Evolutionary conservation across 345 rosid genomes (phyloP), one percentile per base, ranked within the genome.

Genomic region (Bruguiera gymnorhiza): DNA sequence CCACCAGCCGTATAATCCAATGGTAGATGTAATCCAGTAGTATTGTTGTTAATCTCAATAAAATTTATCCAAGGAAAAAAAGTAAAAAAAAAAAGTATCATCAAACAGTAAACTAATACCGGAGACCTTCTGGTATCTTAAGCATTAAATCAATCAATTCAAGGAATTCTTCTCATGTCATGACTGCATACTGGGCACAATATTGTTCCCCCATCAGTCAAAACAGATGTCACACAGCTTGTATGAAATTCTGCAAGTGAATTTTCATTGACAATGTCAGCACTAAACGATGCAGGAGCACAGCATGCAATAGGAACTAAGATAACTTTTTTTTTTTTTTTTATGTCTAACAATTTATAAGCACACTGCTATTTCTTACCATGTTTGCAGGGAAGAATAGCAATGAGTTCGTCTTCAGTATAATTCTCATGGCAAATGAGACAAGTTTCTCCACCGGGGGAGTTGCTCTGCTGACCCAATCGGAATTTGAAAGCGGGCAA

Each of bases 171-270:
- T 75, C 81, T 86, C 72, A 89, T 78, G 61, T 89, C 91, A 60
- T 80, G 84, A 79, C 87, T 87, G 86, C 93, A 91, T n/a, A 87
- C 86, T 0, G 95, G 95, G 82, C 97, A 87, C 69, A 79, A 82
- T 72, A 84, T 81, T 31, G 32, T 31, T 46, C 86, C 89, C 89
- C 91, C 86, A 71, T 83, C 86, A 36, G 87, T 82, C 86, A 91
- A 82, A 92, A 95, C 87, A 16, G 89, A 82, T 62, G 81, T 89
- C 60, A 87, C 86, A 72, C 95, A 87, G 66, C 56, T 72, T 66
- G 87, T 72, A 82, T 91, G 97, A 80, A 83, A 91, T 60, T 83
- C 95, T 89, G 86, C 82, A 81, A 60, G 72, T 48, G 72, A 56
- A 43, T 23, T 58, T 48, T 24, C 13, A 31, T 43, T 11, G 23